phyloP scores from a whole-genome alignment of 2,329 filamentous ascomycete species.

The Arthrobotrys musiformis region DNA sequence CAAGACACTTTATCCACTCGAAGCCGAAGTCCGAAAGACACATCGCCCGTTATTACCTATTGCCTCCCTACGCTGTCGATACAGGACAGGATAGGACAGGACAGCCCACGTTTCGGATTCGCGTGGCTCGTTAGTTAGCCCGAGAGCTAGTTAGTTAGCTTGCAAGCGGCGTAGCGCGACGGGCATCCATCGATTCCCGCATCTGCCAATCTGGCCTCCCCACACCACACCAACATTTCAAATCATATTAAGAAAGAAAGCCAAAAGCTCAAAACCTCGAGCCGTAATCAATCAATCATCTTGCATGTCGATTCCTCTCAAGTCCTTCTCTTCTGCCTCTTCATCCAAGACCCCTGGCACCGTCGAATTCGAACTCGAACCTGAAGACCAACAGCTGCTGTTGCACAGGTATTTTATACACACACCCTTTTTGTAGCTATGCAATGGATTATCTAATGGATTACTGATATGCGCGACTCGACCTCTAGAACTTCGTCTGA shows the following conservation, averaged over 20 bases:
- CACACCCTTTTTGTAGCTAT: neutral
- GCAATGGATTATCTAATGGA: neutral
- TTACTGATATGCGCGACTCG: neutral
- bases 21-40: too few relatives aligned
- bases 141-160: too few relatives aligned
- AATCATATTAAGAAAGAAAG: too few relatives aligned
- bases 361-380: too few relatives aligned
- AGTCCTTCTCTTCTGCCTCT: slow-evolving; percentile 18
- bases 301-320: slow-evolving; percentile 49
- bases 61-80: too few relatives aligned
- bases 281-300: neutral
- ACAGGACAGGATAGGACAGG: too few relatives aligned
- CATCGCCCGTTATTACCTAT: too few relatives aligned
- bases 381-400: slow-evolving; percentile 19
- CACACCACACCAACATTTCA: neutral
- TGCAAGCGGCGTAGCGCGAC: too few relatives aligned
- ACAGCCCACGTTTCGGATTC: too few relatives aligned
- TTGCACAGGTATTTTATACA: slow-evolving; percentile 9
- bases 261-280: neutral
- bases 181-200: neutral
- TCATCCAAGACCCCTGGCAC: slow-evolving; percentile 21
- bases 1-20: too few relatives aligned
- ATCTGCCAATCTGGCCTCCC: neutral
- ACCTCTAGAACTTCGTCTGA: slow-evolving; percentile 13
- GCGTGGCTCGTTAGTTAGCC: too few relatives aligned